Percentiles rank a stretch among this genome's conserved stretches.
Evolutionary conservation across 176 grass and related monocot genomes (phyloP).

Genomic region (Eragrostis curvula): DNA sequence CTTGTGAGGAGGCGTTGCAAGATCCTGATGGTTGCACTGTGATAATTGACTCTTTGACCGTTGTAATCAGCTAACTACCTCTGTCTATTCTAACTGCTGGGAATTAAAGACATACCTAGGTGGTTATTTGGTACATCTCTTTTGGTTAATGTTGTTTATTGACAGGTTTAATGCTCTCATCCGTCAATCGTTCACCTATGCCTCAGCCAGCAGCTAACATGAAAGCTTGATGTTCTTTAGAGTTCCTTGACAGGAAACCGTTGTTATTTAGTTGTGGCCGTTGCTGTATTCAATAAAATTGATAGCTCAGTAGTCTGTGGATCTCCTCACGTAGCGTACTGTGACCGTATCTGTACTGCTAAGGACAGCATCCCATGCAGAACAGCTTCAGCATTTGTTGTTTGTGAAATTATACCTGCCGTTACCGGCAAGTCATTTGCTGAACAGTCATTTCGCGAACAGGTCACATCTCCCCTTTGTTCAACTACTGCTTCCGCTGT

Average conservation of each 20-base stretch:
- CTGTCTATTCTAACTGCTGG: conserved; percentile 6
- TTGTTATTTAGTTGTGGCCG: background rate
- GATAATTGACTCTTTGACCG: conserved; percentile 33
- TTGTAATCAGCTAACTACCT: conserved; percentile 26
- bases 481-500: background rate
- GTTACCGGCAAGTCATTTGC: conserved; percentile 42
- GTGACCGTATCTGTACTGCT: conserved; percentile 26
- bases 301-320: background rate
- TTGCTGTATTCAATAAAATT: conserved; percentile 12
- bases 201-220: conserved; percentile 23
- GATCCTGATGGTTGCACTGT: conserved; percentile 3
- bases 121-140: conserved; percentile 25
- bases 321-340: background rate
- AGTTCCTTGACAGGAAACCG: background rate
- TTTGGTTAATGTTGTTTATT: conserved; percentile 30
- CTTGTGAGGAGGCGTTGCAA: background rate
- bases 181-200: conserved; percentile 15
- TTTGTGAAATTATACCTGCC: conserved; percentile 15
- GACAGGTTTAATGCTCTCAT: conserved; percentile 21
- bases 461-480: background rate
- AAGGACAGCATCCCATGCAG: conserved; percentile 26
- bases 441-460: too few species aligned
- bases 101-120: conserved; percentile 3
- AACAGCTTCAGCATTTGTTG: background rate
- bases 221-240: conserved; percentile 4